These are phyloP conservation scores for Fusarium xylarioides DNA, from an alignment of 2,329 filamentous ascomycete genomes.

Conservation along the genomic window DNA sequence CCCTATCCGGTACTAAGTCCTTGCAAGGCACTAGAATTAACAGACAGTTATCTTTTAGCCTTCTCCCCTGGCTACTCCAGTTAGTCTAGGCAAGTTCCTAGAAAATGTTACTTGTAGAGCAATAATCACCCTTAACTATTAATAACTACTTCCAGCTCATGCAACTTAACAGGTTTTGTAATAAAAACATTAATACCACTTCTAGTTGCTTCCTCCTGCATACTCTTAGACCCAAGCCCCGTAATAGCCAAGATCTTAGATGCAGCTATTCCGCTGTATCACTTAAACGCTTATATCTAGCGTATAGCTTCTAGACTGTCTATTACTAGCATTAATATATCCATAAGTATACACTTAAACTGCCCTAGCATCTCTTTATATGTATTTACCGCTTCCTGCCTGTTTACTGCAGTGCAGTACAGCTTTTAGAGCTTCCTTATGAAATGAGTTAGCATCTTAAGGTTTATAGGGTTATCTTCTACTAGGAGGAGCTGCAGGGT, in stretches of 20 bases:
- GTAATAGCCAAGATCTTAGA: background rate
- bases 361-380: slow-evolving; percentile 19
- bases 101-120: no score
- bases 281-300: slow-evolving; percentile 4
- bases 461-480: slow-evolving; percentile 53
- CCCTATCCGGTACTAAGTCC: fast-evolving
- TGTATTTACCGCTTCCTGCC: slow-evolving; percentile 44
- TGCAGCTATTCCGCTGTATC: background rate
- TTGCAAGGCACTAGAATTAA: no score
- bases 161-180: background rate
- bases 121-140: background rate
- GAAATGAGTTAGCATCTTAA: slow-evolving; percentile 45
- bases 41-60: background rate
- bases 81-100: background rate
- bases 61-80: fast-evolving
- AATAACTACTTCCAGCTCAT: background rate
- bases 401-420: slow-evolving; percentile 44
- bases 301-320: slow-evolving; percentile 2
- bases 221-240: background rate
- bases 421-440: slow-evolving; percentile 44
- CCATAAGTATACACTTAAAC: background rate
- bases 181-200: slow-evolving; percentile 8
- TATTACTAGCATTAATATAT: slow-evolving; percentile 6
- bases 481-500: slow-evolving; percentile 45
- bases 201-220: background rate